These are phyloP conservation scores for Trifolium dubium DNA, from an alignment of 306 rosid genomes.

Conservation along the genomic window DNA sequence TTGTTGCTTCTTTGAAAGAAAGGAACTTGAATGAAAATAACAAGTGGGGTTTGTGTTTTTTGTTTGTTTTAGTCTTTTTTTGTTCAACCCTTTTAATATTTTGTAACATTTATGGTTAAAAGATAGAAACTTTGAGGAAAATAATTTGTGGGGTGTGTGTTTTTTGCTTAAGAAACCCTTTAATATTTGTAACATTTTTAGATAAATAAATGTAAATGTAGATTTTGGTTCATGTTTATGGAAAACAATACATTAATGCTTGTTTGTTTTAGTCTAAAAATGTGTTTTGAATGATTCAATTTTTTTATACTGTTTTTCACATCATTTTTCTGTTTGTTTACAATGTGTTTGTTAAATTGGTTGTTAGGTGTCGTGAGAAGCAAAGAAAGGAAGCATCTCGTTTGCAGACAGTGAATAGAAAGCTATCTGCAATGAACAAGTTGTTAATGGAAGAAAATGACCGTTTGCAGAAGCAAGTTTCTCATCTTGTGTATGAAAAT, in stretches of 20 bases:
- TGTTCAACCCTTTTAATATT: neutral
- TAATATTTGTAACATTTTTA: neutral
- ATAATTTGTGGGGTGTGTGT: neutral
- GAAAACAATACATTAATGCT: neutral
- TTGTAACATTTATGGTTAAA: constrained; percentile 2
- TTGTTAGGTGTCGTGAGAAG: constrained; percentile 89
- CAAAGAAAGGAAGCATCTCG: constrained; percentile 96
- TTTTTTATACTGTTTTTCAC: neutral
- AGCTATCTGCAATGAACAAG: constrained; percentile 90
- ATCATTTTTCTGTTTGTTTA: neutral
- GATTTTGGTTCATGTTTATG: neutral
- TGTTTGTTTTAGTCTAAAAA: neutral
- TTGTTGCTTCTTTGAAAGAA: neutral
- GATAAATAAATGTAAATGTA: neutral
- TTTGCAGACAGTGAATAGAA: constrained; percentile 85
- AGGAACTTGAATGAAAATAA: neutral
- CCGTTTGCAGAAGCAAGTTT: constrained; percentile 97
- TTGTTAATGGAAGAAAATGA: constrained; percentile 97
- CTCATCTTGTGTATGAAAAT: constrained; percentile 89
- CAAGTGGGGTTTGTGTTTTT: constrained; percentile 6
- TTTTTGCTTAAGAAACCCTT: neutral
- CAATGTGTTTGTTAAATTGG: neutral
- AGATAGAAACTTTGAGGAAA: neutral
- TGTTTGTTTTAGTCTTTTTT: neutral
- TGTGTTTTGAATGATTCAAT: constrained; percentile 4